Evolutionary conservation across 768 basidiomycete species (phyloP), one percentile per base, ranked within the genome.

Genomic region (Paxillus rubicundulus): DNA sequence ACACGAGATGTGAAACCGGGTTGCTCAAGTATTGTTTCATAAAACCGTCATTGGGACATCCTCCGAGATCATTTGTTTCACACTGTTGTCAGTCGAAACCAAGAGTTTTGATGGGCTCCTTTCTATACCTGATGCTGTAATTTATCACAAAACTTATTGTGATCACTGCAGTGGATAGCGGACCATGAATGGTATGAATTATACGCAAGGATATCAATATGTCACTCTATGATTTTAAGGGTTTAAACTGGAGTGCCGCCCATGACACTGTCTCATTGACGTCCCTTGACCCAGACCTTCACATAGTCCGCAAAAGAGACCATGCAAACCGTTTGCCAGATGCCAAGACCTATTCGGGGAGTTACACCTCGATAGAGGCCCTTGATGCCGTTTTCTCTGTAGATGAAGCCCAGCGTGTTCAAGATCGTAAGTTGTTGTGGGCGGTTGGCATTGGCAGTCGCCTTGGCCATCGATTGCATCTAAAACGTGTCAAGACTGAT

Each of bases 381-480:
- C 72, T 89, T 93, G 65, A 99, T 77, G 49, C 97, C 97, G 69
- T 96, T 98, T 73, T 94, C 92, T 68, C 82, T 85, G 82, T 98
- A 98, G 66, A 99, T 90, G 74, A 92, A 98, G n/a, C 71, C 76
- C 50, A 98, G 74, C 1, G 95, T 98, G 74, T 89, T 96, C 62
- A 91, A 52, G 49, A 98, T 92, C 4, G 94, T 98, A 48, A 92
- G 78, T 71, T 95, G 98, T 39, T 84, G 90, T 1, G 95, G 94
- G 43, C 94, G 86, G 66, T 91, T 91, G 18, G 79, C 79, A 63
- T 81, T 82, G 33, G 70, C 67, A n/a, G 80, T 75, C 5, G 72
- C 61, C 71, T 98, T 98, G 21, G 91, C 85, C 89, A 98, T 98
- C 45, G 93, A 96, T 83, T 99, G 97, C 97, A 99, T 98, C 92